Percentiles rank a stretch among this genome's conserved stretches.
Evolutionary conservation across 108 stramenopile genomes (phyloP).

Genomic region (Aurantiochytrium sp.): DNA sequence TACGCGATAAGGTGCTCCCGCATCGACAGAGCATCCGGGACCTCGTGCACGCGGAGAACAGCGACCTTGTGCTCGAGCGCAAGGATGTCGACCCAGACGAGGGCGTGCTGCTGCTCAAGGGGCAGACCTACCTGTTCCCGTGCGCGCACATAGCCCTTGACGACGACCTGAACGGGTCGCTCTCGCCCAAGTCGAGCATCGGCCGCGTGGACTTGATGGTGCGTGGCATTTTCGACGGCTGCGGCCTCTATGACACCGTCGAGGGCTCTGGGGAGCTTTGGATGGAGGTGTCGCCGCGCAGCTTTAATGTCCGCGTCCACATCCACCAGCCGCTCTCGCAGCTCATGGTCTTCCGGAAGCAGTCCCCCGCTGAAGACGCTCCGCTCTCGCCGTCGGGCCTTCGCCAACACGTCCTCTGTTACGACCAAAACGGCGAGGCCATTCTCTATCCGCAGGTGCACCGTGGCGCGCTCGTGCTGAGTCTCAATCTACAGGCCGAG

Average conservation of each 20-base stretch:
- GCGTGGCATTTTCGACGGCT: neutral
- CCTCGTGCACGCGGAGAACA: neutral
- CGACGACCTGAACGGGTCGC: neutral
- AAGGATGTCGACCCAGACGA: neutral
- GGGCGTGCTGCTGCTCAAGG: neutral
- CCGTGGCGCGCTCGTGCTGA: slow-evolving; percentile 18
- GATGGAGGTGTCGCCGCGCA: slow-evolving; percentile 15
- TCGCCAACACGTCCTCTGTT: neutral
- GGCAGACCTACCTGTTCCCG: slow-evolving; percentile 14
- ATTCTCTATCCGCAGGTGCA: neutral
- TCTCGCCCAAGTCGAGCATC: slow-evolving; percentile 28
- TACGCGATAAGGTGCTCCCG: slow-evolving; percentile 15
- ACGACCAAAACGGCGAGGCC: neutral
- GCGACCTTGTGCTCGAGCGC: slow-evolving; percentile 8
- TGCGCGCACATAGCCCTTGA: neutral
- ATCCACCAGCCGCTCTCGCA: neutral
- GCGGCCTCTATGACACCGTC: neutral
- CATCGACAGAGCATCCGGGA: neutral
- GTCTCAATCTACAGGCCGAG: neutral
- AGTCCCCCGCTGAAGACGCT: neutral
- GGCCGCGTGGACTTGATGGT: slow-evolving; percentile 27
- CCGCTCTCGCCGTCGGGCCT: neutral
- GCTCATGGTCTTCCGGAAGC: slow-evolving; percentile 15
- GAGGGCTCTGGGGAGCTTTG: slow-evolving; percentile 4
- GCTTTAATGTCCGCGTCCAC: slow-evolving; percentile 1